A percentile compares a stretch with the other conserved stretches of the same genome.
phyloP scores from a whole-genome alignment of 1,284 basidiomycete genomes.

The Cystobasidium slooffiae region DNA sequence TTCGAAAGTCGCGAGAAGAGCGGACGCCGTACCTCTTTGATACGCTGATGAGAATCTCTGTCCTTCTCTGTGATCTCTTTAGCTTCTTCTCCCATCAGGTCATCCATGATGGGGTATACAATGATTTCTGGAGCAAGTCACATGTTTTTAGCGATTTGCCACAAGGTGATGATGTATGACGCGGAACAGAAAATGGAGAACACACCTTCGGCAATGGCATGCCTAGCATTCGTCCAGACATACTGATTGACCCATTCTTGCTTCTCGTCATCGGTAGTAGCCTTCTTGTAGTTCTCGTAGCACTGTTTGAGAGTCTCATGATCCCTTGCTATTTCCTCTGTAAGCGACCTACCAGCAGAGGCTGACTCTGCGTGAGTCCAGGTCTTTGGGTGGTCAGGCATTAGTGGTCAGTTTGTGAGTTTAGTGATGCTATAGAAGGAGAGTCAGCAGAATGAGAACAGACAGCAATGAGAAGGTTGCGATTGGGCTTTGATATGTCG shows the following conservation, averaged over 20 bases:
- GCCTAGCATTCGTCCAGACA: slow-evolving; percentile 32
- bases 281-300: slow-evolving; percentile 38
- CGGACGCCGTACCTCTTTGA: slow-evolving; percentile 24
- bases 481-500: background rate
- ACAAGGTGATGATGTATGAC: background rate
- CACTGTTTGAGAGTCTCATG: slow-evolving; percentile 37
- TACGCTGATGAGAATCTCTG: slow-evolving; percentile 63
- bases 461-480: background rate
- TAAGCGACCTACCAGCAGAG: slow-evolving; percentile 27
- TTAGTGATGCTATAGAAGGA: background rate
- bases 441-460: background rate
- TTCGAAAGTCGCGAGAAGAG: background rate
- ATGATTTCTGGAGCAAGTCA: slow-evolving; percentile 62
- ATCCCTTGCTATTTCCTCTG: slow-evolving; percentile 36
- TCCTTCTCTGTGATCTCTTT: slow-evolving; percentile 65
- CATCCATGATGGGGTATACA: slow-evolving; percentile 70
- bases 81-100: slow-evolving; percentile 65
- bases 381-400: slow-evolving; percentile 9
- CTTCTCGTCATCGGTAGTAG: slow-evolving; percentile 21
- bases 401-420: background rate
- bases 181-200: too few relatives aligned
- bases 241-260: slow-evolving; percentile 34
- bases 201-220: slow-evolving; percentile 37
- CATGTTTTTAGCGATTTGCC: background rate
- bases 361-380: slow-evolving; percentile 28